Base-by-base conservation (phyloP, 495 filamentous ascomycete genomes). In the Lasiosphaeriaceae sp. region DNA sequence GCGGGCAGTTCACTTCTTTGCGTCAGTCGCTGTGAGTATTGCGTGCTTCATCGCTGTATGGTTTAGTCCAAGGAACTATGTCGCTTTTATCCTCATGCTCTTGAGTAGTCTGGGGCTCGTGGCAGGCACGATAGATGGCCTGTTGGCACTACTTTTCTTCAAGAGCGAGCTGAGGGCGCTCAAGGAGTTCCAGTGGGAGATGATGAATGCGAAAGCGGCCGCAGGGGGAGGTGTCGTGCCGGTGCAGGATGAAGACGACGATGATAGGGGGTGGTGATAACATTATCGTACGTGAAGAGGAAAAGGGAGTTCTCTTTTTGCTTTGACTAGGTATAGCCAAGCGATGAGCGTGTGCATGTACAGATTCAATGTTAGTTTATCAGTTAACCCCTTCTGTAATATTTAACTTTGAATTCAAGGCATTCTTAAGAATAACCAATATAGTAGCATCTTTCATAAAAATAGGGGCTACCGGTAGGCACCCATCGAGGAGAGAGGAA, bases 161-260 rank as follows among this genome's bases (percentile, higher is more conserved):
- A 84, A 85, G 12, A 83, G 82, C 61, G 94, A 98, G 74, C 59
- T 96, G 56, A 77, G 90, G 57, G 85, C 90, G 14, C 73, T 98
- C n/a, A 87, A 84, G 62, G 94, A 97, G 74, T 97, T 97, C 73
- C 85, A 94, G 64, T 96, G 91, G 87, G 95, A 98, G 75, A 86
- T 98, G 14, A 72, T 73, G 50, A 94, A 88, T 72, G 86, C 86
- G 34, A 83, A 72, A 47, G 66, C 68, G 9, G 53, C 53, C 11
- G 63, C 63, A 20, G 66, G 60, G 17, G 71, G 66, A 5, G 66
- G 58, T 22, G 54, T 56, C 12, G 57, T 56, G 11, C 55, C 62
- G 2, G 60, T 41, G n/a, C 54, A 61, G 20, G 65, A 64, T n/a
- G 64, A 58, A 9, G 53, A 26, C 1, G 67, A 67, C 2, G 58